Evolutionary conservation across 768 basidiomycete genomes (phyloP).

Genomic region (Asterophora parasitica): DNA sequence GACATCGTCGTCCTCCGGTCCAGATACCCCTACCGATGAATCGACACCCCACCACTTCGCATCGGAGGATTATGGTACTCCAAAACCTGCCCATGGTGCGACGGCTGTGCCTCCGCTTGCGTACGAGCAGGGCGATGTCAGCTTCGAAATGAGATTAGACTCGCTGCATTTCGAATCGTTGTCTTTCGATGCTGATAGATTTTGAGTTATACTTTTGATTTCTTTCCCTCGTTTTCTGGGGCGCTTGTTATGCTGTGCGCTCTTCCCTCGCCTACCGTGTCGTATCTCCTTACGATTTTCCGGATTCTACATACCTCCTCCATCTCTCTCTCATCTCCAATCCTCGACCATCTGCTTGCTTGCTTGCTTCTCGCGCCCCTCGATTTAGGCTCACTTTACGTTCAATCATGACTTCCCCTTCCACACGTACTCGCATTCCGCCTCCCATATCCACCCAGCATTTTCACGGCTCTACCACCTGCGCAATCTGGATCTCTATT

Average conservation of each 20-base stretch:
- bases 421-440: neutral
- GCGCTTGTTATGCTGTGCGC: neutral
- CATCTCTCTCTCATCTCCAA: neutral
- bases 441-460: neutral
- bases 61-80: neutral
- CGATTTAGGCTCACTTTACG: neutral
- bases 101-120: neutral
- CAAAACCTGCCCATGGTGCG: neutral
- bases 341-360: no score
- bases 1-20: slow-evolving; percentile 12
- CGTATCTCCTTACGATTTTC: neutral
- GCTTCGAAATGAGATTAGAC: slow-evolving; percentile 64
- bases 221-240: neutral
- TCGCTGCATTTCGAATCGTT: slow-evolving; percentile 70
- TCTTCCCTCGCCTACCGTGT: neutral
- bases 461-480: neutral
- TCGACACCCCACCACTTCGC: neutral
- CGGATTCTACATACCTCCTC: neutral
- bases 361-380: neutral
- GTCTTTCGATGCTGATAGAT: slow-evolving; percentile 61
- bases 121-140: slow-evolving; percentile 31
- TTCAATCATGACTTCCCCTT: slow-evolving; percentile 1
- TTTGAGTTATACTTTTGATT: slow-evolving; percentile 23
- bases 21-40: slow-evolving; percentile 18
- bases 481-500: slow-evolving; percentile 4